These are phyloP conservation scores for Endogone sp. DNA, from an alignment of 192 early-diverging fungal species.

Conservation along the genomic window DNA sequence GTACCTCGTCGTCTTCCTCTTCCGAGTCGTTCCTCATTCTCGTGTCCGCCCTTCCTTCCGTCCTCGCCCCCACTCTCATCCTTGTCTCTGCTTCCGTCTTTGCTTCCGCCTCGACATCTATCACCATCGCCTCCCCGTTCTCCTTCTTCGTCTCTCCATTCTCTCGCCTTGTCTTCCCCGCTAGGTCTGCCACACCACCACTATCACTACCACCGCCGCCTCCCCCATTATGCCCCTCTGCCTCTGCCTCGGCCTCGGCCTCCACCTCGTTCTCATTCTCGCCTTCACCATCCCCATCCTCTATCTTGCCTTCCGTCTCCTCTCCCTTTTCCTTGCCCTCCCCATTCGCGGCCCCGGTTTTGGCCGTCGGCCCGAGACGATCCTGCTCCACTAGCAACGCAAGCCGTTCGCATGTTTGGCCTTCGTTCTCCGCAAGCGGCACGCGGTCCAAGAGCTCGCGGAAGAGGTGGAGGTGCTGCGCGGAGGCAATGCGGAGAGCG, in stretches of 20 bases:
- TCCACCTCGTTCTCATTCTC: constrained; percentile 7
- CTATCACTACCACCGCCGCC: background rate
- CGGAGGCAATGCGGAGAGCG: constrained; percentile 37
- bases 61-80: background rate
- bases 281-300: background rate
- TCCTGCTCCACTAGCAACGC: constrained; percentile 14
- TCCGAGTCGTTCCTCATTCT: too few species aligned
- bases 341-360: constrained; percentile 3
- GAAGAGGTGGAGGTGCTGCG: constrained; percentile 43
- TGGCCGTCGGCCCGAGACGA: background rate
- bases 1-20: too few species aligned
- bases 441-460: constrained; percentile 11
- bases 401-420: background rate
- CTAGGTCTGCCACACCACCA: background rate
- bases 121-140: background rate
- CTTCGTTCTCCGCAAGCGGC: constrained; percentile 8
- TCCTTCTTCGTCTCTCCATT: background rate
- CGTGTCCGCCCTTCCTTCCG: background rate
- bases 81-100: too few species aligned
- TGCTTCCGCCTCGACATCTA: too few species aligned
- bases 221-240: background rate
- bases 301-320: background rate
- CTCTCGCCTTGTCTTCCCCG: background rate
- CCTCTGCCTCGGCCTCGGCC: background rate
- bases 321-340: constrained; percentile 6